Conservation (phyloP, 2,329 filamentous ascomycete species). For the Paecilomyces formosus region DNA sequence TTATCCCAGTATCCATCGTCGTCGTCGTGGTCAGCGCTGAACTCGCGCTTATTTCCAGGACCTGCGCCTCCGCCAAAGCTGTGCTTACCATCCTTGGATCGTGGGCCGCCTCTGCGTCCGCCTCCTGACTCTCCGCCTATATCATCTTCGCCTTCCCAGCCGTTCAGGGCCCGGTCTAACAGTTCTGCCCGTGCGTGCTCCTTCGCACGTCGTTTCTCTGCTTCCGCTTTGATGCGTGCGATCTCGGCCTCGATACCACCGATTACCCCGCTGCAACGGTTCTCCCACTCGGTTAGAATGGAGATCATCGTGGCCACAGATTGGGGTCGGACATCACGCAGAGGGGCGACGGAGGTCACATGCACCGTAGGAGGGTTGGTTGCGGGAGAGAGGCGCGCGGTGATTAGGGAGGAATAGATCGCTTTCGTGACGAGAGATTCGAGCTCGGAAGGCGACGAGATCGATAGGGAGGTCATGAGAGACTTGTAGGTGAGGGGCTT, state of each 20-base stretch:
- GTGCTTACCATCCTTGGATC: conserved; percentile 3
- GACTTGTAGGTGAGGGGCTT: conserved; percentile 64
- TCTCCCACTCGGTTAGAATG: conserved; percentile 66
- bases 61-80: conserved; percentile 9
- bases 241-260: conserved; percentile 70
- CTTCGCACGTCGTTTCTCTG: conserved; percentile 47
- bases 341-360: conserved; percentile 71
- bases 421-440: conserved; percentile 82
- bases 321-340: conserved; percentile 75
- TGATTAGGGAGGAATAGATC: conserved; percentile 77
- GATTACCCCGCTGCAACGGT: conserved; percentile 68
- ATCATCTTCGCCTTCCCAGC: conserved; percentile 16
- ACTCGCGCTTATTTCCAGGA: conserved; percentile 33
- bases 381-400: conserved; percentile 81
- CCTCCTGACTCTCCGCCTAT: conserved; percentile 6
- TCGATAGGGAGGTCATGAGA: conserved; percentile 59
- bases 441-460: conserved; percentile 61
- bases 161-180: conserved; percentile 45
- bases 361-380: conserved; percentile 66
- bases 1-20: conserved; percentile 31
- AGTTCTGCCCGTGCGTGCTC: conserved; percentile 42
- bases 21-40: conserved; percentile 26
- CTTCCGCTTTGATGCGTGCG: conserved; percentile 53
- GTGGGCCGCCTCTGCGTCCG: neutral
- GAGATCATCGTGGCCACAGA: conserved; percentile 61